Percentiles rank a stretch among this genome's conserved stretches.
phyloP scores from a whole-genome alignment of 495 filamentous ascomycete species.

The Sordaria brevicollis region DNA sequence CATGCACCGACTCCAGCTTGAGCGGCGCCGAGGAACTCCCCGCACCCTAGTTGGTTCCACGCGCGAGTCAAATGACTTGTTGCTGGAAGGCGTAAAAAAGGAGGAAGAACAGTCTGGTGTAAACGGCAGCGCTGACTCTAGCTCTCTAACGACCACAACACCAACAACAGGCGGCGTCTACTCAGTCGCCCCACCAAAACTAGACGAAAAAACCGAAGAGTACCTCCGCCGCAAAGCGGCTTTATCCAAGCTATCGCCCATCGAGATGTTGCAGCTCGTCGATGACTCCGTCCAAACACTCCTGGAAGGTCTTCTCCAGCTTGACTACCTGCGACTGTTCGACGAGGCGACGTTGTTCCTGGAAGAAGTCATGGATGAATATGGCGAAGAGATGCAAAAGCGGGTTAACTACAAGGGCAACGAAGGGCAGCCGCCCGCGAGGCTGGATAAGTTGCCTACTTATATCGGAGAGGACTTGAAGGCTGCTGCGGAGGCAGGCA shows the following conservation, averaged over 20 bases:
- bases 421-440: neutral
- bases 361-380: neutral
- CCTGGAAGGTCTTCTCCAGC: slow-evolving; percentile 13
- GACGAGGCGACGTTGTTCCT: slow-evolving; percentile 5
- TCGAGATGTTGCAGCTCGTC: slow-evolving; percentile 13
- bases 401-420: neutral
- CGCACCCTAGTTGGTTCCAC: neutral
- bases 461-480: neutral
- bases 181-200: neutral
- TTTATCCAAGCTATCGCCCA: slow-evolving; percentile 6
- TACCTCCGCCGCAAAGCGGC: neutral
- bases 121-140: no score
- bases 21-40: neutral
- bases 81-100: no score
- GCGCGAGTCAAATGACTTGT: neutral
- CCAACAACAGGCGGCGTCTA: neutral
- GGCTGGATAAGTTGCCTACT: neutral
- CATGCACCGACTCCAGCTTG: neutral
- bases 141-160: no score
- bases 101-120: neutral
- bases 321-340: slow-evolving; percentile 14
- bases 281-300: slow-evolving; percentile 12
- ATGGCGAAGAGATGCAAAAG: neutral
- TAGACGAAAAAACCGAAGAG: neutral
- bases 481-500: neutral